Evolutionary conservation across 2,329 filamentous ascomycete species (phyloP).

Genomic region (Colletotrichum costaricense): DNA sequence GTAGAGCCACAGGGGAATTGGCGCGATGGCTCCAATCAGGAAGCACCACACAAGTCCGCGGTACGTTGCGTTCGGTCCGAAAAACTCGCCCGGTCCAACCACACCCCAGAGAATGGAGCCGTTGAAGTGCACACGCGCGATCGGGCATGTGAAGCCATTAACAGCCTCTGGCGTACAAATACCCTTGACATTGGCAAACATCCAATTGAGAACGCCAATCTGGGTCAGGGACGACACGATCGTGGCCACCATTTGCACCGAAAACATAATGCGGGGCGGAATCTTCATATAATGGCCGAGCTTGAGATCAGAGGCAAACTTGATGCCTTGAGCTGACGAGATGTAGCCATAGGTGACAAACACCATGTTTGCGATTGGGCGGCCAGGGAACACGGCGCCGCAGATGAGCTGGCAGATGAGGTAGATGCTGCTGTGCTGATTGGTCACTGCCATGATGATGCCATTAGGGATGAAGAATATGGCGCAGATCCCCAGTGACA

Average conservation of each 20-base stretch:
- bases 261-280: slow-evolving; percentile 80
- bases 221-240: slow-evolving; percentile 83
- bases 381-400: slow-evolving; percentile 83
- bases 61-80: slow-evolving; percentile 81
- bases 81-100: slow-evolving; percentile 85
- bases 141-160: slow-evolving; percentile 89
- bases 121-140: slow-evolving; percentile 90
- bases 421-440: slow-evolving; percentile 88
- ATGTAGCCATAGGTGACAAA: slow-evolving; percentile 94
- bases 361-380: slow-evolving; percentile 92
- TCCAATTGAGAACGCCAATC: slow-evolving; percentile 89
- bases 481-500: slow-evolving; percentile 81
- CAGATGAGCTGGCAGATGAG: slow-evolving; percentile 88
- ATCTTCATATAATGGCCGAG: slow-evolving; percentile 92
- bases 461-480: slow-evolving; percentile 91
- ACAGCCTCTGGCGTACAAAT: slow-evolving; percentile 85
- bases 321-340: slow-evolving; percentile 87
- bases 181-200: slow-evolving; percentile 80
- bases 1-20: slow-evolving; percentile 80
- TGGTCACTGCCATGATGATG: slow-evolving; percentile 93
- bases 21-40: slow-evolving; percentile 78
- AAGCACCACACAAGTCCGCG: slow-evolving; percentile 85
- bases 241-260: slow-evolving; percentile 82
- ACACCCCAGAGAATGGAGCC: slow-evolving; percentile 92
- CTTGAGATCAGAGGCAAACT: slow-evolving; percentile 89